Conservation (phyloP, 176 grass and related monocot species). For the Aegilops tauschii region DNA sequence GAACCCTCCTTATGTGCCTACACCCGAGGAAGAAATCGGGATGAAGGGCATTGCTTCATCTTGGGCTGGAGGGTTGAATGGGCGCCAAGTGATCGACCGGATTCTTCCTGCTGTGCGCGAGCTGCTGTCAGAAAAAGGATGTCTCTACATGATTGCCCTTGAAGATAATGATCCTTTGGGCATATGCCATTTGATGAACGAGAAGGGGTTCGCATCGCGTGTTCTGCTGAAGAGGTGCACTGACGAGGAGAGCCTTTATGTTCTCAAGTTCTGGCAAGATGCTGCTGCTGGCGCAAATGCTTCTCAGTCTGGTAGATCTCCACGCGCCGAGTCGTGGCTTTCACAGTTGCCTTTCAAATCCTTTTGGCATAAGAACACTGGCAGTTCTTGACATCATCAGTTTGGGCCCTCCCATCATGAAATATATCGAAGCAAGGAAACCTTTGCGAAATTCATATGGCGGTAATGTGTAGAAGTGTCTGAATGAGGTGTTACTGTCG, state of each 20-base stretch:
- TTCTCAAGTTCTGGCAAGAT: conserved; percentile 89
- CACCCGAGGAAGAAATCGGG: conserved; percentile 82
- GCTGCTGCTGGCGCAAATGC: neutral
- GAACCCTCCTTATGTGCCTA: conserved; percentile 95
- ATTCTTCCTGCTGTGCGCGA: conserved; percentile 71
- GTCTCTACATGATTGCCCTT: conserved; percentile 78
- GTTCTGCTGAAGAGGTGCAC: conserved; percentile 90
- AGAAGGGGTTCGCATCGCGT: conserved; percentile 74
- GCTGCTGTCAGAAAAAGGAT: conserved; percentile 78
- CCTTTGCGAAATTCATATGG: conserved; percentile 9
- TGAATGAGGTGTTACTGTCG: conserved; percentile 11
- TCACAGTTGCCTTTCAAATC: conserved; percentile 59
- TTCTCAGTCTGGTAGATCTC: conserved; percentile 17
- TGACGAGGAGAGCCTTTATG: conserved; percentile 90
- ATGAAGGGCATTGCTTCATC: conserved; percentile 74
- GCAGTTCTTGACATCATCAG: neutral
- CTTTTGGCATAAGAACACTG: conserved; percentile 51
- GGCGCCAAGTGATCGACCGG: conserved; percentile 79
- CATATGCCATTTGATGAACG: conserved; percentile 77
- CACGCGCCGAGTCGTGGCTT: conserved; percentile 49
- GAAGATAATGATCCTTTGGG: conserved; percentile 83
- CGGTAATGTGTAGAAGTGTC: conserved; percentile 14
- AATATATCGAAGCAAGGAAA: conserved; percentile 4
- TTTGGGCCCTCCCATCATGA: neutral
- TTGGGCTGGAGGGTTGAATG: conserved; percentile 91